Percentiles rank a stretch among this genome's conserved stretches.
phyloP scores from a whole-genome alignment of 257 asterid genomes.

The Nicotiana attenuata region DNA sequence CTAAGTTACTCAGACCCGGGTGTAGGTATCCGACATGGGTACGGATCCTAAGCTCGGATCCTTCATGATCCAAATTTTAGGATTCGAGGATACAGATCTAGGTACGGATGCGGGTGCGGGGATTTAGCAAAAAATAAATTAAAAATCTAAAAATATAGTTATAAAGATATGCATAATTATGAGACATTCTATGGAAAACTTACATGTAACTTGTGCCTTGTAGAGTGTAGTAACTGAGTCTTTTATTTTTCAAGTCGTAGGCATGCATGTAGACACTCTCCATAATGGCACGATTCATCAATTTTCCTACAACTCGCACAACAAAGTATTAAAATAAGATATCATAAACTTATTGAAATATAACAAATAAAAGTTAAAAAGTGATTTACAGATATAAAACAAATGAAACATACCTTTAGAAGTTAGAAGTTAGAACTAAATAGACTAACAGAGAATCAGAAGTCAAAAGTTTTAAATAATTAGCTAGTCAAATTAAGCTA shows the following conservation, averaged over 20 bases:
- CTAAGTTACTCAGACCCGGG: not conserved
- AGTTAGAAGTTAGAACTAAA: not conserved
- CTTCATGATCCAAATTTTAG: no score
- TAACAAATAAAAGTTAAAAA: not conserved
- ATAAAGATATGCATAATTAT: no score
- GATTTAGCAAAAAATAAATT: no score
- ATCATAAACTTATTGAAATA: not conserved
- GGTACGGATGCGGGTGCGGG: no score
- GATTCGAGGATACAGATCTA: no score
- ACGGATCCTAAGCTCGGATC: no score
- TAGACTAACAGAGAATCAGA: not conserved
- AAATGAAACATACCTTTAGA: not conserved
- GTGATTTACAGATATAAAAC: not conserved
- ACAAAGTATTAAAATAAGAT: not conserved
- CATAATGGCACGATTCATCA: not conserved
- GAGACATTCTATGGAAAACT: no score
- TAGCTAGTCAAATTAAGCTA: not conserved
- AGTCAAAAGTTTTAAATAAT: not conserved
- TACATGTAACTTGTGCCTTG: not conserved
- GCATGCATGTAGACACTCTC: not conserved
- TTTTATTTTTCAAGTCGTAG: not conserved
- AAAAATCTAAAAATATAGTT: no score
- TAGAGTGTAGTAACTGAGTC: not conserved
- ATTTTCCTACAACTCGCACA: not conserved
- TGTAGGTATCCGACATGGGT: no score